Evolutionary conservation across 495 filamentous ascomycete genomes (phyloP).

Genomic region (Rostrohypoxylon terebratum): DNA sequence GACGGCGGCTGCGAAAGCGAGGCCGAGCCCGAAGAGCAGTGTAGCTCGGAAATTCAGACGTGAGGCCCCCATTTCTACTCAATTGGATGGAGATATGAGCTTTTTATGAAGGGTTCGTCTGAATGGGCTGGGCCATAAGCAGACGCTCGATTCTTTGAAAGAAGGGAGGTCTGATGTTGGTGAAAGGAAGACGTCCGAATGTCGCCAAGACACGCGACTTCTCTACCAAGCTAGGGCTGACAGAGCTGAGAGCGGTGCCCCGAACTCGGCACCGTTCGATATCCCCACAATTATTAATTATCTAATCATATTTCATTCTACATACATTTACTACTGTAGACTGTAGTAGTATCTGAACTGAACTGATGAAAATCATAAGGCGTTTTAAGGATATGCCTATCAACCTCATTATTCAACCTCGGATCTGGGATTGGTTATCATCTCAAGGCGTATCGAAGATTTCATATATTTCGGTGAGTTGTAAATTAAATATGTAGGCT

Average conservation of each 20-base stretch:
- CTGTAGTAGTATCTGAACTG: too few relatives aligned
- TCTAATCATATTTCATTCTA: not conserved
- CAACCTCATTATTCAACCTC: too few relatives aligned
- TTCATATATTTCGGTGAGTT: too few relatives aligned
- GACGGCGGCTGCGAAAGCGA: conserved; percentile 28
- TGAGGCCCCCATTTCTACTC: conserved; percentile 21
- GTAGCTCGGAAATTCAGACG: conserved; percentile 22
- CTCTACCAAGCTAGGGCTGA: conserved; percentile 12
- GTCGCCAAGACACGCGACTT: conserved; percentile 25
- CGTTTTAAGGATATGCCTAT: too few relatives aligned
- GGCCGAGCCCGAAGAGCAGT: conserved; percentile 24
- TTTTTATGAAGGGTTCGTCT: conserved; percentile 7
- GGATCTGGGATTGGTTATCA: not conserved
- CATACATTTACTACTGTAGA: too few relatives aligned
- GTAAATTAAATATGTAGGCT: too few relatives aligned
- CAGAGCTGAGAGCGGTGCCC: conserved; percentile 18
- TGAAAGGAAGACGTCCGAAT: conserved; percentile 7
- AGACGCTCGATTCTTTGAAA: conserved; percentile 6
- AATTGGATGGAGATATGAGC: not conserved
- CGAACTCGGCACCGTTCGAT: conserved; percentile 35
- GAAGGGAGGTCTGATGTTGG: not conserved
- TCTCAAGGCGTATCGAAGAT: too few relatives aligned
- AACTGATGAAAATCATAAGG: too few relatives aligned
- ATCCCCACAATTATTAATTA: not conserved
- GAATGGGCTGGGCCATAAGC: conserved; percentile 11